Conservation (phyloP, 2,329 filamentous ascomycete genomes). For the Fusarium denticulatum region DNA sequence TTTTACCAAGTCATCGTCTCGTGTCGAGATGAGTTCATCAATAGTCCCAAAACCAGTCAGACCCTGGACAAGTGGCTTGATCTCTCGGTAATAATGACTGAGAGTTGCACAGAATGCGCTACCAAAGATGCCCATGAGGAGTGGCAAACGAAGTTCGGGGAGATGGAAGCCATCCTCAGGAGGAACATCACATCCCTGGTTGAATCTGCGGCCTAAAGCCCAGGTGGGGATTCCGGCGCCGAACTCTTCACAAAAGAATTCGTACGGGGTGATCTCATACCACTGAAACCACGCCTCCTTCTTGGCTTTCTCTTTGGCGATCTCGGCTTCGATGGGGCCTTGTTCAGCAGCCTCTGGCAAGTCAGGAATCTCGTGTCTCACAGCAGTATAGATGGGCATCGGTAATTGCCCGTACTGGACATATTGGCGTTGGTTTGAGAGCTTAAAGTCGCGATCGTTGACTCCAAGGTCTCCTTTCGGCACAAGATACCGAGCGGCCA, state of each 20-base stretch:
- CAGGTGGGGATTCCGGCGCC: slow-evolving; percentile 93
- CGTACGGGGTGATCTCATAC: slow-evolving; percentile 95
- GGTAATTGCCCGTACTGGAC: slow-evolving; percentile 83
- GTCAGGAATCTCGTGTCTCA: slow-evolving; percentile 91
- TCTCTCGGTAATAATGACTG: slow-evolving; percentile 94
- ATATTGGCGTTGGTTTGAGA: slow-evolving; percentile 85
- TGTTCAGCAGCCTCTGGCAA: slow-evolving; percentile 52
- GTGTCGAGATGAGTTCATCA: slow-evolving; percentile 83
- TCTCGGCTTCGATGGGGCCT: slow-evolving; percentile 42
- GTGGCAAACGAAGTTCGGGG: slow-evolving; percentile 84
- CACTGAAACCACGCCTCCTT: slow-evolving; percentile 94
- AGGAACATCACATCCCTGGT: slow-evolving; percentile 65
- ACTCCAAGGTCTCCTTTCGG: slow-evolving; percentile 80
- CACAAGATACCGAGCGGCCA: slow-evolving; percentile 86
- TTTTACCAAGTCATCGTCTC: slow-evolving; percentile 85
- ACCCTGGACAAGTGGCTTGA: slow-evolving; percentile 81
- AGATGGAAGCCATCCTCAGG: slow-evolving; percentile 74
- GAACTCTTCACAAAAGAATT: slow-evolving; percentile 95
- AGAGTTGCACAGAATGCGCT: slow-evolving; percentile 96
- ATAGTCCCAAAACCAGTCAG: slow-evolving; percentile 79
- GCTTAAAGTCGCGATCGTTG: slow-evolving; percentile 82
- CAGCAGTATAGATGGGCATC: slow-evolving; percentile 93
- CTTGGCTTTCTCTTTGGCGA: slow-evolving; percentile 57
- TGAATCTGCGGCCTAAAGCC: slow-evolving; percentile 87
- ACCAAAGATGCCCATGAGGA: slow-evolving; percentile 94